These are phyloP conservation scores for Achlya hypogyna DNA, from an alignment of 352 stramenopile genomes.

Conservation along the genomic window DNA sequence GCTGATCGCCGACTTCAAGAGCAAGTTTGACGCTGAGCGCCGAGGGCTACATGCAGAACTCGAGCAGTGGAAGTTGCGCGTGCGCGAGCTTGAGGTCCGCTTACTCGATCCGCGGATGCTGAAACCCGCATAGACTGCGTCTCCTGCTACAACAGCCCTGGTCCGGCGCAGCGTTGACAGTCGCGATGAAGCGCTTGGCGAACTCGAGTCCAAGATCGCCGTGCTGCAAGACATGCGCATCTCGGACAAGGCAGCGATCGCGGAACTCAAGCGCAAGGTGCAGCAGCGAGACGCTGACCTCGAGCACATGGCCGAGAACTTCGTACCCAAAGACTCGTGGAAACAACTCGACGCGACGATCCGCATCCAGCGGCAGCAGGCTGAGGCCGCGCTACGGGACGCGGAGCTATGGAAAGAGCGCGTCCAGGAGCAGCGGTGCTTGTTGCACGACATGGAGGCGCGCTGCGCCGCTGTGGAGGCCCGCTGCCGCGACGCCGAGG, in stretches of 20 bases:
- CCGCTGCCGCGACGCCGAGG: slow-evolving; percentile 41
- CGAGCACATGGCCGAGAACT: slow-evolving; percentile 27
- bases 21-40: slow-evolving; percentile 41
- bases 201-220: slow-evolving; percentile 49
- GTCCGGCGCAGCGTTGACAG: neutral
- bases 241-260: slow-evolving; percentile 46
- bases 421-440: slow-evolving; percentile 37
- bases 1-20: slow-evolving; percentile 34
- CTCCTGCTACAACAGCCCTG: neutral
- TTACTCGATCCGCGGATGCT: no score
- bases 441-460: slow-evolving; percentile 47
- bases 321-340: slow-evolving; percentile 25
- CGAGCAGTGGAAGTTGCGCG: slow-evolving; percentile 29
- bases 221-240: slow-evolving; percentile 60
- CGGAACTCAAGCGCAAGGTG: slow-evolving; percentile 42
- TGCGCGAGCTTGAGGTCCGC: slow-evolving; percentile 30
- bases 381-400: slow-evolving; percentile 26
- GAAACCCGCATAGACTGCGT: neutral
- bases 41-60: slow-evolving; percentile 34
- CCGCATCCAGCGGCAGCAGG: slow-evolving; percentile 27
- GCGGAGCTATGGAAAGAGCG: slow-evolving; percentile 34
- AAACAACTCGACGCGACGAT: slow-evolving; percentile 20
- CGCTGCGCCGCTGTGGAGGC: slow-evolving; percentile 49
- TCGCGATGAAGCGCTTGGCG: slow-evolving; percentile 23
- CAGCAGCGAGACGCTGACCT: slow-evolving; percentile 50